These are phyloP conservation scores for Salix arbutifolia DNA, from an alignment of 345 rosid genomes.

Conservation along the genomic window DNA sequence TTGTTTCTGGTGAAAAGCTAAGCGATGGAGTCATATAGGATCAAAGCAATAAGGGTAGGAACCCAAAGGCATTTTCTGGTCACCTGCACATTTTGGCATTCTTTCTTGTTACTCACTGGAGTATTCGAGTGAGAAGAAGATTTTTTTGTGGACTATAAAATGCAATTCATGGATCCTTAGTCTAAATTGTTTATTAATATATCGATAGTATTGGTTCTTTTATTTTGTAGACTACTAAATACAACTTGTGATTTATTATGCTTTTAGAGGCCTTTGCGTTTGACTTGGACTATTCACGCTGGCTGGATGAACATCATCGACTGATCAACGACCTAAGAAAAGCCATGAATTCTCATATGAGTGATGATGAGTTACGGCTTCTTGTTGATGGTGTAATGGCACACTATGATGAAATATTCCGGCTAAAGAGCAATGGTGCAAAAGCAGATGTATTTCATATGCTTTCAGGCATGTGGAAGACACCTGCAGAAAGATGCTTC, in stretches of 20 bases:
- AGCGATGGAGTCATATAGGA: not conserved
- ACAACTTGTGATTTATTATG: not conserved
- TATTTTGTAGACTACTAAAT: not conserved
- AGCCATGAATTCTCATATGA: constrained; percentile 56
- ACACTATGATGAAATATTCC: constrained; percentile 71
- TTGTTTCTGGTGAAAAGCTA: not conserved
- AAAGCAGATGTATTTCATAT: constrained; percentile 89
- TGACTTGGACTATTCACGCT: constrained; percentile 72
- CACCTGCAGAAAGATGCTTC: constrained; percentile 90
- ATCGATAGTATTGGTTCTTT: not conserved
- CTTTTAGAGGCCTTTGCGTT: constrained; percentile 69
- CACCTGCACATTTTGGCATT: not conserved
- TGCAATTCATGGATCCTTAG: not conserved
- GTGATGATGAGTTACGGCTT: constrained; percentile 57
- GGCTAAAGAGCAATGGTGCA: constrained; percentile 61
- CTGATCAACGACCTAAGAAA: constrained; percentile 68
- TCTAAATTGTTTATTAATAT: not conserved
- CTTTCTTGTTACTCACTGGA: not conserved
- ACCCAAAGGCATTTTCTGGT: too few species aligned
- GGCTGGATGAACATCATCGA: constrained; percentile 88
- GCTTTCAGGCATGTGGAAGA: constrained; percentile 97
- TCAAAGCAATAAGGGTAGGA: too few species aligned
- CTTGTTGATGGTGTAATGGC: constrained; percentile 75
- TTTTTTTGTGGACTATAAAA: not conserved
- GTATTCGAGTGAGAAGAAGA: not conserved